A percentile compares a stretch with the other conserved stretches of the same genome.
These are phyloP conservation scores for Dipodascus geniculatus DNA, from an alignment of 805 yeast species.

Conservation along the genomic window DNA sequence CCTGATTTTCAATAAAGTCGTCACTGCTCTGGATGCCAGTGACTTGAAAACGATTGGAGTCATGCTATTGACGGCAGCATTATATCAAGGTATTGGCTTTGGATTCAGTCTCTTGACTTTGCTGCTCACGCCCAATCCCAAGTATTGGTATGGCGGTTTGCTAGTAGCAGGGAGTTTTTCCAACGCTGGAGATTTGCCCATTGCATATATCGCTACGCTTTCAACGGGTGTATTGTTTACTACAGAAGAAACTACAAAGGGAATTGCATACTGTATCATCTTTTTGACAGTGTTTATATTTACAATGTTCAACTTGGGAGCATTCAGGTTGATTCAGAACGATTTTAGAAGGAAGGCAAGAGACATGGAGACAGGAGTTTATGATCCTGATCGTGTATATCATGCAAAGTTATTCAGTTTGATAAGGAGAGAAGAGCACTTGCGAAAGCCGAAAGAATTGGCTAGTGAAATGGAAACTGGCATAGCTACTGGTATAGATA, in stretches of 20 bases:
- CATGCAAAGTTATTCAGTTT: neutral
- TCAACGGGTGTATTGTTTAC: slow-evolving; percentile 50
- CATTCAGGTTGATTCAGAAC: slow-evolving; percentile 53
- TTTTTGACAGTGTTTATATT: slow-evolving; percentile 59
- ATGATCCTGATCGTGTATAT: neutral
- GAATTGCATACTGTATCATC: slow-evolving; percentile 75
- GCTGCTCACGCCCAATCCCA: slow-evolving; percentile 48
- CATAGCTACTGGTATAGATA: no score
- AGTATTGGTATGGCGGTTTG: slow-evolving; percentile 66
- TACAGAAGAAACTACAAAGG: slow-evolving; percentile 49
- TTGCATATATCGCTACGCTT: slow-evolving; percentile 60
- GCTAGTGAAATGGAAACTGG: no score
- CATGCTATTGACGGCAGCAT: slow-evolving; percentile 35
- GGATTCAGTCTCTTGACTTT: slow-evolving; percentile 30
- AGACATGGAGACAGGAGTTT: neutral
- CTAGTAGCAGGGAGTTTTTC: slow-evolving; percentile 64
- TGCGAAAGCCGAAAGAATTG: no score
- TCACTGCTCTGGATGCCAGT: slow-evolving; percentile 48
- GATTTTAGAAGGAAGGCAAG: slow-evolving; percentile 40
- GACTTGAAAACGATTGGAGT: slow-evolving; percentile 67
- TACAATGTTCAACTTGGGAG: slow-evolving; percentile 64
- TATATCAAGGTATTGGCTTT: slow-evolving; percentile 37
- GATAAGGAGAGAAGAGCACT: neutral
- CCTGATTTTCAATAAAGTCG: slow-evolving; percentile 62
- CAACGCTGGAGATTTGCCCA: slow-evolving; percentile 73